Evolutionary conservation across 2,329 filamentous ascomycete genomes (phyloP).

Genomic region (Ceratocystis papillata): DNA sequence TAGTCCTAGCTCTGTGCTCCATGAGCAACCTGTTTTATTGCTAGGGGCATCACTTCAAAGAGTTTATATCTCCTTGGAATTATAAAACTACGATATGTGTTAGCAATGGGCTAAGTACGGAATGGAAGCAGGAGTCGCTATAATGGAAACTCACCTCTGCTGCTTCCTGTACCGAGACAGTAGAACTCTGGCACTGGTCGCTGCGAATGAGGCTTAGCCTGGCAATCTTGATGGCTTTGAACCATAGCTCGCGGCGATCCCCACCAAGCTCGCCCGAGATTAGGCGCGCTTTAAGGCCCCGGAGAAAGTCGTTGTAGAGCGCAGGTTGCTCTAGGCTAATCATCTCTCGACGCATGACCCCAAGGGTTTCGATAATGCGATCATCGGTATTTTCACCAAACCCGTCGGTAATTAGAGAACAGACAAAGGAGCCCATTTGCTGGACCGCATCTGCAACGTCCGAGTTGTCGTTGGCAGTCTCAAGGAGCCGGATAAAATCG

Average conservation of each 20-base stretch:
- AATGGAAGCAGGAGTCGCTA: background rate
- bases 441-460: constrained; percentile 56
- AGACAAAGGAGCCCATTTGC: constrained; percentile 64
- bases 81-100: constrained; percentile 24
- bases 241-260: constrained; percentile 75
- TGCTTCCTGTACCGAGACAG: constrained; percentile 61
- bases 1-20: no score
- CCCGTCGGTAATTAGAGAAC: constrained; percentile 57
- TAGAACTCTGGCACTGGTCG: constrained; percentile 50
- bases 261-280: constrained; percentile 60
- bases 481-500: constrained; percentile 75
- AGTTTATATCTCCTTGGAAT: constrained; percentile 31
- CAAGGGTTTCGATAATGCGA: constrained; percentile 62
- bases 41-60: no score
- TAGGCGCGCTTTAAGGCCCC: constrained; percentile 59
- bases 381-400: constrained; percentile 66
- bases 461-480: constrained; percentile 46
- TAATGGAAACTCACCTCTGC: constrained; percentile 40
- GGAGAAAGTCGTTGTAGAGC: constrained; percentile 65
- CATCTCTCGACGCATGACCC: constrained; percentile 68
- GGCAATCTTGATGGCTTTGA: constrained; percentile 49
- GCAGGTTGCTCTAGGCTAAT: constrained; percentile 62
- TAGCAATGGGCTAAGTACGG: background rate
- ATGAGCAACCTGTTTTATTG: no score
- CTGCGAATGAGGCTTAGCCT: constrained; percentile 64